A percentile compares a stretch with the other conserved stretches of the same genome.
Conservation (phyloP, 345 rosid genomes). For the Salix suchowensis region DNA sequence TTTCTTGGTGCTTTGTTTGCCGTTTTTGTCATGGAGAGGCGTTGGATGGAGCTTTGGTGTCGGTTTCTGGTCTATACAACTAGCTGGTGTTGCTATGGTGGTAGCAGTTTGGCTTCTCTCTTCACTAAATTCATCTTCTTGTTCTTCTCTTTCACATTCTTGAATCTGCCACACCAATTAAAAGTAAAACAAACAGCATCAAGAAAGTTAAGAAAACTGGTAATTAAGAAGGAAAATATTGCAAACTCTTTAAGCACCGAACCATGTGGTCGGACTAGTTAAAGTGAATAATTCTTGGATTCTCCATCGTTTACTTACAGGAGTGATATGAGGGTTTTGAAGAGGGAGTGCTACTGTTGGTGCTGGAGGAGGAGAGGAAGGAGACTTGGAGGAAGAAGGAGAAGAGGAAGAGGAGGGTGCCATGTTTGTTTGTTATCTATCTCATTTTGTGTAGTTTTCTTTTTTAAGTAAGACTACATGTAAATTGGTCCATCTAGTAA, state of each 20-base stretch:
- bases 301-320: constrained; percentile 48
- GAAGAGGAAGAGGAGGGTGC: constrained; percentile 63
- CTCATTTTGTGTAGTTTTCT: constrained; percentile 1
- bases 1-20: constrained; percentile 36
- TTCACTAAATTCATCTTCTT: constrained; percentile 35
- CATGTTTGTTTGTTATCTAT: constrained; percentile 32
- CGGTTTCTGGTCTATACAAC: constrained; percentile 6
- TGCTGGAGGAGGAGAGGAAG: constrained; percentile 32
- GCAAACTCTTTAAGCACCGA: background rate
- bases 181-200: background rate
- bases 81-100: constrained; percentile 11
- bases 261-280: background rate
- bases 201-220: background rate
- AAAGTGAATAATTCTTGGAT: background rate
- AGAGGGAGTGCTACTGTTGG: constrained; percentile 17
- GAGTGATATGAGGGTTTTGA: constrained; percentile 58
- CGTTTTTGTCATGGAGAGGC: constrained; percentile 52
- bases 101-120: background rate
- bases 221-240: background rate
- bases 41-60: constrained; percentile 48
- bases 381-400: constrained; percentile 52
- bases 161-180: constrained; percentile 54
- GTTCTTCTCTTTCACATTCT: constrained; percentile 58
- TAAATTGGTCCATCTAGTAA: background rate
- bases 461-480: background rate